Evolutionary conservation across 2,329 filamentous ascomycete species (phyloP).

Genomic region (Microsporum ferrugineum): DNA sequence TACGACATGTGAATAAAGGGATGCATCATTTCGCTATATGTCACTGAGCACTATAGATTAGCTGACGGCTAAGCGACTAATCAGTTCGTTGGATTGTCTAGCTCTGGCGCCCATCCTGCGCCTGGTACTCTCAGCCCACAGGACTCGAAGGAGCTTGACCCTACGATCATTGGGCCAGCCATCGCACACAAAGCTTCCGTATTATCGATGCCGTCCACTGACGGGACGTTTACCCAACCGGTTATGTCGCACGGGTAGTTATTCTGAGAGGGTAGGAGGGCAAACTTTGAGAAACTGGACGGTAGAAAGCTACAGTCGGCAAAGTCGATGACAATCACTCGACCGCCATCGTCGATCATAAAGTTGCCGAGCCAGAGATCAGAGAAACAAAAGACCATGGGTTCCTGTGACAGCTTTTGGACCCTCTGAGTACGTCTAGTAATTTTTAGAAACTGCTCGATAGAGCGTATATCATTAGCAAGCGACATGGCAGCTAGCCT

Average conservation of each 20-base stretch:
- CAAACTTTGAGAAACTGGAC: slow-evolving; percentile 12
- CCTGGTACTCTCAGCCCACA: neutral
- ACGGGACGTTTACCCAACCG: slow-evolving; percentile 1
- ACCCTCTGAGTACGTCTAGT: slow-evolving; percentile 8
- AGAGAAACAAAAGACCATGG: slow-evolving; percentile 16
- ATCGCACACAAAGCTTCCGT: neutral
- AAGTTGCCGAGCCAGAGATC: slow-evolving; percentile 14
- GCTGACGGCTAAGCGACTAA: too few species aligned
- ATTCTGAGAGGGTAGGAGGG: neutral
- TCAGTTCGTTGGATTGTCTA: too few species aligned
- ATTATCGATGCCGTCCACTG: slow-evolving; percentile 7
- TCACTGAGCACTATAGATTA: too few species aligned
- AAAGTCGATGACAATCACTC: slow-evolving; percentile 14
- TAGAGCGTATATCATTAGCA: neutral
- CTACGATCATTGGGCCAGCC: neutral
- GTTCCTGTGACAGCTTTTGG: slow-evolving; percentile 11
- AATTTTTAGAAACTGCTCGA: slow-evolving; percentile 5
- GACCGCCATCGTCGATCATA: slow-evolving; percentile 12
- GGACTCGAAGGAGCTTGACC: neutral
- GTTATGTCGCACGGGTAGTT: neutral
- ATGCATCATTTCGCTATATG: too few species aligned
- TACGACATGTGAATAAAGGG: neutral
- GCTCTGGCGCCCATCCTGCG: neutral
- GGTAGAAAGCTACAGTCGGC: slow-evolving; percentile 14
- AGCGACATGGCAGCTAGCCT: neutral